Evolutionary conservation across 2,329 filamentous ascomycete genomes (phyloP), one percentile per base, ranked within the genome.

Genomic region (Aspergillus sp.): DNA sequence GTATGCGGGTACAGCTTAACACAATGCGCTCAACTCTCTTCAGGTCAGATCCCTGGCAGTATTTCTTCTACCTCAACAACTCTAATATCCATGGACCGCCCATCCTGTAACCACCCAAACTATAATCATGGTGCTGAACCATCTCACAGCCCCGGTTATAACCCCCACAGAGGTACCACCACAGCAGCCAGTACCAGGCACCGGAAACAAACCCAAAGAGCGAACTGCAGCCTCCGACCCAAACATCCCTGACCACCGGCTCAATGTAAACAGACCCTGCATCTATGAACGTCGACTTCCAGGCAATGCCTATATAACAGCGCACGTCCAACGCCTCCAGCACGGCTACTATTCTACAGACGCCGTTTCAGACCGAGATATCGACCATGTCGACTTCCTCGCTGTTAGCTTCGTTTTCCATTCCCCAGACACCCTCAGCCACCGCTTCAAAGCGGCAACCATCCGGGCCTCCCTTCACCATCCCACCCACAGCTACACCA

Each of bases 331-430:
- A 56, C 77, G 80, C 2, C 71, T 82, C 7, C 80, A 82, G 59
- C 77, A 80, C 61, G 80, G 80, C 5, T 77, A 71, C 57, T 81
- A 80, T 66, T 71, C 75, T 21, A 79, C 72, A 51, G 61, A 67
- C 1, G 71, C 72, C 5, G 70, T 81, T 1, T 79, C 80, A 17
- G 78, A 79, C 35, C 64, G 67, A 4, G 66, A 71, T 15, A 71
- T 77, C 8, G 67, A 78, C 37, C 69, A 79, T 52, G 75, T 82
- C 9, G 80, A 80, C 58, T 82, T 82, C 52, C 73, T 80, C 4
- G 80, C 77, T 0, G 68, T 82, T 35, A 77, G 75, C 47, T 82
- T 82, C 52, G 77, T 79, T n/a, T 79, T 82, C 24, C 80, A 82
- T 61, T 76, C 79, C 0, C 69, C 75, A 4, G 68, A 77, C 47